Conservation (phyloP, 768 basidiomycete species). For the Russula virescens region DNA sequence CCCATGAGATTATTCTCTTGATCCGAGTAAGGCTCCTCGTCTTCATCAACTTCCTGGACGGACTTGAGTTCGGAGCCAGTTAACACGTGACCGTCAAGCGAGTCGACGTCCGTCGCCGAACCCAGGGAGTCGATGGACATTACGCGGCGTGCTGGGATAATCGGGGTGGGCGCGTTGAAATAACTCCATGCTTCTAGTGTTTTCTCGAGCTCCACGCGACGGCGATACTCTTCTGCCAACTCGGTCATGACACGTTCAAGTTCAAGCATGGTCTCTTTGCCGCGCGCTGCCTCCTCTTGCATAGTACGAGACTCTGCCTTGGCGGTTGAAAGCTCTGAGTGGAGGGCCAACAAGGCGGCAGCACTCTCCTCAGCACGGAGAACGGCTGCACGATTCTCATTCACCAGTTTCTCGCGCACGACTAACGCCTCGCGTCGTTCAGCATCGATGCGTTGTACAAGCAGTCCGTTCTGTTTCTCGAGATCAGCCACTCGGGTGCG, state of each 20-base stretch:
- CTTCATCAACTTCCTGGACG: slow-evolving; percentile 52
- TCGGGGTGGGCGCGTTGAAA: slow-evolving; percentile 44
- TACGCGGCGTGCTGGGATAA: slow-evolving; percentile 43
- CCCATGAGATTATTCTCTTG: slow-evolving; percentile 54
- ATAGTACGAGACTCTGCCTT: slow-evolving; percentile 37
- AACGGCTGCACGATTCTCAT: slow-evolving; percentile 56
- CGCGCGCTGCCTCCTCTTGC: slow-evolving; percentile 28
- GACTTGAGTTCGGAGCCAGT: slow-evolving; percentile 39
- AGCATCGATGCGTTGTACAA: slow-evolving; percentile 65
- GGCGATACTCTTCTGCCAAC: slow-evolving; percentile 38
- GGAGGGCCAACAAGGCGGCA: slow-evolving; percentile 21
- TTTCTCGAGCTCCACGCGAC: slow-evolving; percentile 46
- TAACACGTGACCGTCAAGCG: slow-evolving; percentile 38
- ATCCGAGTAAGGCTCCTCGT: slow-evolving; percentile 36
- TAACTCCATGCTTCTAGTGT: slow-evolving; percentile 42
- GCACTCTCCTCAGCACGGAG: slow-evolving; percentile 34
- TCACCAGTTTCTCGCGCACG: slow-evolving; percentile 67
- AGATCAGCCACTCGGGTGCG: slow-evolving; percentile 67
- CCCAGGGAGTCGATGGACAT: slow-evolving; percentile 60
- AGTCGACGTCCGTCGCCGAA: slow-evolving; percentile 67
- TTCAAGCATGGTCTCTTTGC: slow-evolving; percentile 22
- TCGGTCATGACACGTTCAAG: slow-evolving; percentile 28
- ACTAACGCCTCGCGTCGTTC: slow-evolving; percentile 82
- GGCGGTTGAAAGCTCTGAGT: slow-evolving; percentile 30
- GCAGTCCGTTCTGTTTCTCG: slow-evolving; percentile 60